Evolutionary conservation across 192 early-diverging fungal genomes (phyloP), one percentile per base, ranked within the genome.

Genomic region (Entomortierella parvispora): DNA sequence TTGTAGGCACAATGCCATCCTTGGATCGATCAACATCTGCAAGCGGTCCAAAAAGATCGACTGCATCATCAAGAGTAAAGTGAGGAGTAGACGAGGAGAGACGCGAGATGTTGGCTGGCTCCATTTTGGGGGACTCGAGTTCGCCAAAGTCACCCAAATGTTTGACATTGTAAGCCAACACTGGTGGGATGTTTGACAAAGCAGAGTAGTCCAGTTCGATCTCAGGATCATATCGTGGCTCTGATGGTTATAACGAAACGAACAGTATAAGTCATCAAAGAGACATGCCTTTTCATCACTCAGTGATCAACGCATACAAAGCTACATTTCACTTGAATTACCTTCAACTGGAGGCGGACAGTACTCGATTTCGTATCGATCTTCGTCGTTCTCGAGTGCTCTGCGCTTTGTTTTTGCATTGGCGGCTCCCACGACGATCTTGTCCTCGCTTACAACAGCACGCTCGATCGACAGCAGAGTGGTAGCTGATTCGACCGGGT

Each of bases 201-300:
- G 60, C 59, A 15, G 47, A 67, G n/a, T 44, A 25, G n/a, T 68
- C 66, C 17, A 68, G 34, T 2, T 64, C 48, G 28, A 64, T 63
- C 26, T 32, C 74, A 28, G 74, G 74, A 18, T 77, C 74, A 44
- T 64, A 68, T 37, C 65, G 66, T 55, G 63, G 65, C 32, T 77
- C 74, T 70, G 12, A 40, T 40, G 37, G 5, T 40, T 12, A 40
- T 9, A 20, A 22, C 34, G 1, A 20, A 52, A n/a, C n/a, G n/a
- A n/a, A n/a, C n/a, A n/a, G n/a, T n/a, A n/a, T n/a, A n/a, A n/a
- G n/a, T n/a, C n/a, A n/a, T n/a, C n/a, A n/a, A n/a, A n/a, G n/a
- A n/a, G n/a, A n/a, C n/a, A n/a, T n/a, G n/a, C n/a, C n/a, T n/a
- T n/a, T n/a, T n/a, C n/a, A n/a, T n/a, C n/a, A n/a, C n/a, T n/a